Evolutionary conservation across 2,329 filamentous ascomycete genomes (phyloP).

Genomic region (Nannizziopsis arthrosporioides): DNA sequence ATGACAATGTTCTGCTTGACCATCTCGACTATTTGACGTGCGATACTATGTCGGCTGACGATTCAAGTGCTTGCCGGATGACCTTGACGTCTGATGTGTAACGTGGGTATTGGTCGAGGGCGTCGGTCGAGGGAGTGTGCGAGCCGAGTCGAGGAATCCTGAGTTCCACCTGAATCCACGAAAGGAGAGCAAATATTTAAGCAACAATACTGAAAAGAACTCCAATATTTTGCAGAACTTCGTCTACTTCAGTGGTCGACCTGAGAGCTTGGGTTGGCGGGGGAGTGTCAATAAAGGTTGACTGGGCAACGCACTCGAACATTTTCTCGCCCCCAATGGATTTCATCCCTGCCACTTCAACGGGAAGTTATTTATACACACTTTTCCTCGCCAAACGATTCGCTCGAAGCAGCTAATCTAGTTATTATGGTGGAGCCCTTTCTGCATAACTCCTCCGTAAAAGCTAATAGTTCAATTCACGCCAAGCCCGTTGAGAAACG

Average conservation of each 20-base stretch:
- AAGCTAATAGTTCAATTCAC: not conserved
- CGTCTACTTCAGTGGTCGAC: not conserved
- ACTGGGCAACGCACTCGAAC: conserved; percentile 3
- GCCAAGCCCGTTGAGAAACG: not conserved
- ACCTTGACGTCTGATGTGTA: not conserved
- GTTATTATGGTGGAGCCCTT: not conserved
- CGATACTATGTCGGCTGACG: no score
- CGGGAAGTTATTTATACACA: no score
- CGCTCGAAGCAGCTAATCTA: no score
- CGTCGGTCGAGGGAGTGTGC: not conserved
- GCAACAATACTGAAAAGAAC: not conserved
- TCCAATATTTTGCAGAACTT: not conserved
- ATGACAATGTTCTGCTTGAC: conserved; percentile 38
- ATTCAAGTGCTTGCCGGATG: no score
- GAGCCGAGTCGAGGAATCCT: no score
- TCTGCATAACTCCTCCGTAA: no score
- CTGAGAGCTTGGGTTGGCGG: not conserved
- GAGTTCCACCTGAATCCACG: no score
- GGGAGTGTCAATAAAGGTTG: conserved; percentile 6
- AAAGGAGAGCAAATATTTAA: no score
- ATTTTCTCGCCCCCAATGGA: no score
- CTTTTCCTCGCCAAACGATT: no score
- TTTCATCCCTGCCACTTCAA: no score
- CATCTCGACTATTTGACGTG: conserved; percentile 19
- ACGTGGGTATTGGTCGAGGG: not conserved